Percentiles rank a stretch among this genome's conserved stretches.
Evolutionary conservation across 176 grass and related monocot genomes (phyloP).

Genomic region (Oropetium thomaeum): DNA sequence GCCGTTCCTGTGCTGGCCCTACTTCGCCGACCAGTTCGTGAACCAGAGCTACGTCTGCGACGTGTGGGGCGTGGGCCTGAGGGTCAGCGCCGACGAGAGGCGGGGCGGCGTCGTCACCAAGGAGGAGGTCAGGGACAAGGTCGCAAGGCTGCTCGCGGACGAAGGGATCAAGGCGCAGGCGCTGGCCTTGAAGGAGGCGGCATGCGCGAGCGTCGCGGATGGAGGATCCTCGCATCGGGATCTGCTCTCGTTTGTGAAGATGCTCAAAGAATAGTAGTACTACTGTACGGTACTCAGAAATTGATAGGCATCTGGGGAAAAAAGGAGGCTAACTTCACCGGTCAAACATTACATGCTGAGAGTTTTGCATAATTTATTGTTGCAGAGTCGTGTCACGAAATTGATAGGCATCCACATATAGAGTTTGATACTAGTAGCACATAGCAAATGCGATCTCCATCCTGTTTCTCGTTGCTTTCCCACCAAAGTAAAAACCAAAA

Average conservation of each 20-base stretch:
- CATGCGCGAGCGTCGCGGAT: not conserved
- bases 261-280: constrained; percentile 23
- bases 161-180: constrained; percentile 35
- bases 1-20: constrained; percentile 66
- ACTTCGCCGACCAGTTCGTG: constrained; percentile 52
- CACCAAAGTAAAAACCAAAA: not conserved
- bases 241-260: constrained; percentile 37
- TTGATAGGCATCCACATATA: too few relatives aligned
- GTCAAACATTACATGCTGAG: not conserved
- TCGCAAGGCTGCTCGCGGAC: constrained; percentile 12
- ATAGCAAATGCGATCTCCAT: not conserved
- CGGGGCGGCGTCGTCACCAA: constrained; percentile 38
- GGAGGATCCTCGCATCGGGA: constrained; percentile 39
- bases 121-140: constrained; percentile 43
- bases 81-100: not conserved
- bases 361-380: not conserved
- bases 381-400: not conserved
- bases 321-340: too few relatives aligned
- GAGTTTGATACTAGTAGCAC: too few relatives aligned
- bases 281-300: too few relatives aligned
- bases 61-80: constrained; percentile 48
- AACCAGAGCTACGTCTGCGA: constrained; percentile 61
- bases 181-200: constrained; percentile 29
- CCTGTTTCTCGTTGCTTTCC: not conserved
- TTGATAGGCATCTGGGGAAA: too few relatives aligned